Conservation (phyloP, 257 asterid genomes). For the Oldenlandia corymbosa region DNA sequence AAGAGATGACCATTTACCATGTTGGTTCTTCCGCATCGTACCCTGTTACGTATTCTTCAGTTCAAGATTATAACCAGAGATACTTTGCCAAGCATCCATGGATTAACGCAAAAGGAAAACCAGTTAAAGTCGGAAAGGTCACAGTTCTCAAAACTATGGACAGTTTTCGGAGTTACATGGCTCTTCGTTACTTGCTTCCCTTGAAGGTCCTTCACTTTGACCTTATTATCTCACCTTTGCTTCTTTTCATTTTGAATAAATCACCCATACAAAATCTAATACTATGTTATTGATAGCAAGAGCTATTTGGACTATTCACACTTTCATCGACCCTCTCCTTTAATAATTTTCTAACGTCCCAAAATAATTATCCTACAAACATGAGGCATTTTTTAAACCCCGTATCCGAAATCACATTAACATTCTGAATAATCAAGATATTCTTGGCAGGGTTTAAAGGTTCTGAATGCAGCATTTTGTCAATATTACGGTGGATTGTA, state of each 20-base stretch:
- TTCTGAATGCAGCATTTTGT: conserved; percentile 25
- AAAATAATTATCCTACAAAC: no score
- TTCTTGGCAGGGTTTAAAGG: conserved; percentile 66
- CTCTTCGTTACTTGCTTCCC: conserved; percentile 64
- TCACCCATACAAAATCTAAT: no score
- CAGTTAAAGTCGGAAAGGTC: conserved; percentile 56
- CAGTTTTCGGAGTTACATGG: conserved; percentile 54
- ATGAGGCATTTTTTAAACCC: no score
- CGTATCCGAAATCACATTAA: no score
- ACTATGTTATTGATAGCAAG: no score
- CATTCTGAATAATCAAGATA: no score
- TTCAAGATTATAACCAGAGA: conserved; percentile 42
- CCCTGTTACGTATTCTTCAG: conserved; percentile 33
- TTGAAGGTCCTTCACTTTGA: conserved; percentile 78
- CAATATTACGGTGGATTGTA: no score
- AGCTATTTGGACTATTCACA: no score
- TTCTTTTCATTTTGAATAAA: no score
- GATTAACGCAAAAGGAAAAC: conserved; percentile 63
- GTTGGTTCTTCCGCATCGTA: conserved; percentile 71
- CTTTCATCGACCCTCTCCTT: no score
- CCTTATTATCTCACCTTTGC: not conserved
- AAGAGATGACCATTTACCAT: conserved; percentile 65
- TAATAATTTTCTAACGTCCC: no score
- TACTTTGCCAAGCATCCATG: conserved; percentile 71
- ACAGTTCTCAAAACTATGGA: conserved; percentile 52